phyloP scores from a whole-genome alignment of 2,329 filamentous ascomycete species.

The Cytospora schulzeri region DNA sequence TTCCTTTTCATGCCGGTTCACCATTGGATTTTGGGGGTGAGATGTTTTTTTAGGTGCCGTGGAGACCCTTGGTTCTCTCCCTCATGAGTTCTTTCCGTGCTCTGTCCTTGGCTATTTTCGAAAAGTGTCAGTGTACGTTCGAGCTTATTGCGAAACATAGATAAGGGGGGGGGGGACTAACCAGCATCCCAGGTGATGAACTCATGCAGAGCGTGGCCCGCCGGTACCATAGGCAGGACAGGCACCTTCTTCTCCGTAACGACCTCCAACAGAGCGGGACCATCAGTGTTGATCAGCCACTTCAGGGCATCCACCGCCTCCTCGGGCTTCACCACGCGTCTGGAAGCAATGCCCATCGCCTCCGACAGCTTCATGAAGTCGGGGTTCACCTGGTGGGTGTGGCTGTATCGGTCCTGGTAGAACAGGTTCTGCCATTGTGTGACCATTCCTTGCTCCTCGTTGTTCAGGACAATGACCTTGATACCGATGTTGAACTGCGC shows the following conservation, averaged over 20 bases:
- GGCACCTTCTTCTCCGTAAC: conserved; percentile 90
- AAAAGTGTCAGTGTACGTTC: conserved; percentile 39
- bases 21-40: too few species aligned
- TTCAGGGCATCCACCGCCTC: conserved; percentile 77
- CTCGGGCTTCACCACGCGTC: conserved; percentile 70
- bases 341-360: conserved; percentile 82
- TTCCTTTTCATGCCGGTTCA: background rate
- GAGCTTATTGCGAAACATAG: conserved; percentile 19
- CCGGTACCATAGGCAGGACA: conserved; percentile 96
- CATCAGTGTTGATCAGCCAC: conserved; percentile 87
- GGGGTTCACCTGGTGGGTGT: conserved; percentile 94
- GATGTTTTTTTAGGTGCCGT: conserved; percentile 38
- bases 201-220: conserved; percentile 84
- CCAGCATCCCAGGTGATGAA: conserved; percentile 86
- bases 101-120: conserved; percentile 64
- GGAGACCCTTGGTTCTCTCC: conserved; percentile 59
- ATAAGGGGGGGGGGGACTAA: conserved; percentile 45
- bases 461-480: conserved; percentile 94
- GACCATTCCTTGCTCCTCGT: conserved; percentile 98
- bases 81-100: conserved; percentile 68
- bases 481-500: conserved; percentile 95
- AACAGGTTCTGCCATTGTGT: conserved; percentile 98
- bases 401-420: conserved; percentile 89
- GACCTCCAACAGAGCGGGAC: conserved; percentile 91
- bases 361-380: conserved; percentile 93